Percentiles rank a stretch among this genome's conserved stretches.
Conservation (phyloP, 148 eudicot genomes). For the Simmondsia chinensis region DNA sequence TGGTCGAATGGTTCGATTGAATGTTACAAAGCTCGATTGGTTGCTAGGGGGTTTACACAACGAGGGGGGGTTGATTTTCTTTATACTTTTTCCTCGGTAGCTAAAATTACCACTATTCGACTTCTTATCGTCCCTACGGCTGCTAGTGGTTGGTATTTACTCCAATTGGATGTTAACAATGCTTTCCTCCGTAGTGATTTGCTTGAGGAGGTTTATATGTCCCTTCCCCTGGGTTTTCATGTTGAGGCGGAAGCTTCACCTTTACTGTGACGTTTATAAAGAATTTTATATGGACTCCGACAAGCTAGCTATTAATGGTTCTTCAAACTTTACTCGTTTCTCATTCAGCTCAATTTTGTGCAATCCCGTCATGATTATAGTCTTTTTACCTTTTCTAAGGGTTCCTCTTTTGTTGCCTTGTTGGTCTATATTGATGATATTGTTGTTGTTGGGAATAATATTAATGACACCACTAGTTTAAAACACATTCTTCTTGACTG, state of each 20-base stretch:
- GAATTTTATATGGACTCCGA: neutral
- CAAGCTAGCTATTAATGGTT: no score
- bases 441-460: no score
- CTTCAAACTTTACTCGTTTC: no score
- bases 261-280: neutral
- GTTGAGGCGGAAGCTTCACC: neutral
- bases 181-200: neutral
- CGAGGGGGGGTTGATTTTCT: neutral
- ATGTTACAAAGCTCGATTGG: neutral
- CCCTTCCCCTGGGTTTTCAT: neutral
- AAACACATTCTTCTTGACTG: no score
- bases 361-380: no score
- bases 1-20: neutral
- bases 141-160: neutral
- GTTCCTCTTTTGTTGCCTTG: no score
- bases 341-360: no score
- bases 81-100: neutral
- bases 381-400: no score
- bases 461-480: no score
- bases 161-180: neutral
- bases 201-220: neutral
- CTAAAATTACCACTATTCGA: neutral
- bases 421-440: no score
- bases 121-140: neutral
- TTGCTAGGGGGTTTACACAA: neutral